Evolutionary conservation across 495 filamentous ascomycete species (phyloP).

Genomic region (Antarctomyces pellizariae): DNA sequence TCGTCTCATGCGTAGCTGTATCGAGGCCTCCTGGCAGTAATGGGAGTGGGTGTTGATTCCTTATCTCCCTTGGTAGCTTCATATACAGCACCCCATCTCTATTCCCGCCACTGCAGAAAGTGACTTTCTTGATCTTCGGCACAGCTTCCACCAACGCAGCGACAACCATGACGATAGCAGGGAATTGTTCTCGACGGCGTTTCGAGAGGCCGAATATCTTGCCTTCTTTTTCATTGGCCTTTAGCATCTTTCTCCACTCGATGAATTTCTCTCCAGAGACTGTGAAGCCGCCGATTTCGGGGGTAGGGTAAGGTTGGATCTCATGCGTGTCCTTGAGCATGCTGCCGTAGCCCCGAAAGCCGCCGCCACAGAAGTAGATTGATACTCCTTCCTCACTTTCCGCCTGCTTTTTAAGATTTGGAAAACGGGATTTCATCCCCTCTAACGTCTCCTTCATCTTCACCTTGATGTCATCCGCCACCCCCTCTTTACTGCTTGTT

Average conservation of each 20-base stretch:
- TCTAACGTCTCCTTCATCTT: slow-evolving; percentile 38
- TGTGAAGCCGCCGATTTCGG: slow-evolving; percentile 61
- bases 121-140: slow-evolving; percentile 43
- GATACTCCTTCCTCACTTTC: slow-evolving; percentile 32
- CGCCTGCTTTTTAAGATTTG: slow-evolving; percentile 19
- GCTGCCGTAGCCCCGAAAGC: slow-evolving; percentile 79
- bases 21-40: slow-evolving; percentile 23
- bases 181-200: slow-evolving; percentile 56
- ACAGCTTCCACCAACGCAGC: slow-evolving; percentile 44
- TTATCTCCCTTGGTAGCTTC: slow-evolving; percentile 30
- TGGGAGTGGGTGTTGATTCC: slow-evolving; percentile 39
- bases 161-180: slow-evolving; percentile 60
- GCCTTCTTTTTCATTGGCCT: slow-evolving; percentile 25
- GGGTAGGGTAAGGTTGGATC: slow-evolving; percentile 58
- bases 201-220: slow-evolving; percentile 68
- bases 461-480: slow-evolving; percentile 28
- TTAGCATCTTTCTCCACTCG: slow-evolving; percentile 32
- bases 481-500: slow-evolving; percentile 17
- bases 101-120: slow-evolving; percentile 71
- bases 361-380: slow-evolving; percentile 73
- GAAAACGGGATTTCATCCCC: slow-evolving; percentile 19
- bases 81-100: slow-evolving; percentile 61
- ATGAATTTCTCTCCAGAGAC: slow-evolving; percentile 36
- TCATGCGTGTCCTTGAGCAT: slow-evolving; percentile 48
- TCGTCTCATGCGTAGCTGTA: slow-evolving; percentile 15